Base-by-base conservation (phyloP, 2,329 filamentous ascomycete genomes). In the Penicillium sp. region DNA sequence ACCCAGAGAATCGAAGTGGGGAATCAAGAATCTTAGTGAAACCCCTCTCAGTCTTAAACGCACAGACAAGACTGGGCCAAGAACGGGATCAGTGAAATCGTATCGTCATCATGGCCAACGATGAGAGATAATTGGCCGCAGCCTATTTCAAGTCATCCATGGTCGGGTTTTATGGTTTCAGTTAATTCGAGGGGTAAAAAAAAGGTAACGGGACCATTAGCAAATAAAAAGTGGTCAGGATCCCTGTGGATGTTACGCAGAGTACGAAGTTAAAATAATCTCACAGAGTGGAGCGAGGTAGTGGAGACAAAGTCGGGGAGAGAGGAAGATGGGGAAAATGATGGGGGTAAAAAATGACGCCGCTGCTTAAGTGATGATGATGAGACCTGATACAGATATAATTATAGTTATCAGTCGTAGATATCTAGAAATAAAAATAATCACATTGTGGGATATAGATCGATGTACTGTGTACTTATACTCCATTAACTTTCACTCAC, bases 21-120 rank as follows among this genome's bases (percentile, higher is more conserved):
- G 31, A 42, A 42, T 10, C 14, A 14, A 34, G 10, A 6, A 13
- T 22, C 12, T 42, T 27, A 18, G 30, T 37, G 18, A 41, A 34
- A 19, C 14, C 42, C 36, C 19, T 28, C 33, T 18, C 25, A 3
- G 19, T 22, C 5, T 30, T 16, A 35, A 30, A 40, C 52, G 51
- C 53, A 56, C 53, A 47, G 53, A 56, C 52, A 31, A 53, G 45
- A 43, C 51, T 52, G 46, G 50, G 22, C 53, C 55, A 45, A 53
- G 47, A 46, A 25, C 16, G 44, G 29, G 38, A 36, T 41, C 14
- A 34, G 19, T 22, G 38, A 29, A 54, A 54, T 56, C 52, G 55
- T 46, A 36, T 44, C 54, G 52, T 56, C 54, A 56, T 56, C 30
- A 27, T 29, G 19, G 37, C 4, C 18, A 12, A 12, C 16, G 13